Base-by-base conservation (phyloP, 192 early-diverging fungal genomes). In the Coemansia sp. region DNA sequence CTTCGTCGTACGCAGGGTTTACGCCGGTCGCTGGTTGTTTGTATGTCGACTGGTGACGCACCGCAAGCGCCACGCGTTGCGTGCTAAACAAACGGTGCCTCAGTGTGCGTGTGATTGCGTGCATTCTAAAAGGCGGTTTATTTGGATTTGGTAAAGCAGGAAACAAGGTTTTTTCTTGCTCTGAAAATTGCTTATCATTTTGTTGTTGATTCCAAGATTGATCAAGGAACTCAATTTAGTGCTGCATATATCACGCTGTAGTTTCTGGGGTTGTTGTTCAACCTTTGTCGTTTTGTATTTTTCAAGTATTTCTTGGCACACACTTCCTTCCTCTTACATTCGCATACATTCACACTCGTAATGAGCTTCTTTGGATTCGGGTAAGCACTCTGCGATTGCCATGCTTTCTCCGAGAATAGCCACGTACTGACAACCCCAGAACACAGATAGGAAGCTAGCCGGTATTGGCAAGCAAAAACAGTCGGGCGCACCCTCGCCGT, bases 1-100 rank as follows among this genome's bases (percentile, higher is more conserved):
- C 90, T 62, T 90, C 86, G 47, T 90, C 90, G 71, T 87, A 92
- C 23, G 88, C 88, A 9, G 81, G 80, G 60, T 89, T 88, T 44
- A 87, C 83, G 31, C 84, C 84, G 17, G 77, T 61, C 20, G 83
- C 75, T 12, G 85, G 84, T 49, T 65, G 67, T 58, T 58, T 68
- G 67, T 86, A 86, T 31, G 76, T 71, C 20, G 76, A 79, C 67
- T 79, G 70, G 14, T n/a, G 40, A 15, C 40, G 40, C 40, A n/a
- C 12, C 40, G 40, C 40, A 44, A 12, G 15, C 14, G 9, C 14
- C 40, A 44, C n/a, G n/a, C 12, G 10, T 3, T 9, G 2, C 14
- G 10, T 37, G 24, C 24, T 24, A 23, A n/a, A 20, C 40, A 44
- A 44, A n/a, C 40, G 11, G 40, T 12, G 40, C 15, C 40, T 1